These are phyloP conservation scores for Amaranthus hypochondriacus DNA, from an alignment of 148 eudicot genomes.

Conservation along the genomic window DNA sequence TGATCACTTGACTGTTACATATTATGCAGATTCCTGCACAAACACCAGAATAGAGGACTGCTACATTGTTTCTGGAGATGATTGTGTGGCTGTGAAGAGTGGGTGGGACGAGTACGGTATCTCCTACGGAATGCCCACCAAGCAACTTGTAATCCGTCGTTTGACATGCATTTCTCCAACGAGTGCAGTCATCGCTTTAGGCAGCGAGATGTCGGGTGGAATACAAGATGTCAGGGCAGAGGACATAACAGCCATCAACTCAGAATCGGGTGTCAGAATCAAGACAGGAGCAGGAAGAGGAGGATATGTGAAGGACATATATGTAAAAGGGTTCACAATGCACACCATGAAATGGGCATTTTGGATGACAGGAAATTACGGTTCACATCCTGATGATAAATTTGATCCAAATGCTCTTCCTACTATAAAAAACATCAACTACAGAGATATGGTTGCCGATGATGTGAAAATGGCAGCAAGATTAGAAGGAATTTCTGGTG, in stretches of 20 bases:
- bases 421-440: slow-evolving; percentile 62
- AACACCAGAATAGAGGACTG: slow-evolving; percentile 80
- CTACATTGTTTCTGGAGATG: slow-evolving; percentile 94
- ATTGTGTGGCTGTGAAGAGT: slow-evolving; percentile 89
- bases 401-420: slow-evolving; percentile 79
- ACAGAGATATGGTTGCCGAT: slow-evolving; percentile 72
- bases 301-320: slow-evolving; percentile 76
- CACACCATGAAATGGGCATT: slow-evolving; percentile 88
- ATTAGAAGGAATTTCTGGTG: slow-evolving; percentile 69
- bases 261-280: slow-evolving; percentile 85
- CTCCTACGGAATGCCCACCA: slow-evolving; percentile 79
- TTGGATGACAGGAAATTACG: slow-evolving; percentile 94
- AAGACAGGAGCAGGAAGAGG: slow-evolving; percentile 84
- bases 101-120: slow-evolving; percentile 98
- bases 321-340: slow-evolving; percentile 66
- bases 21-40: slow-evolving; percentile 71
- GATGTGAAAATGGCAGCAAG: slow-evolving; percentile 73
- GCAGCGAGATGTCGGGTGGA: slow-evolving; percentile 98
- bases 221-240: slow-evolving; percentile 88
- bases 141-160: slow-evolving; percentile 63
- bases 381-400: slow-evolving; percentile 72
- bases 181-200: slow-evolving; percentile 83
- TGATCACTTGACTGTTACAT: not conserved
- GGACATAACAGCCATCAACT: slow-evolving; percentile 67
- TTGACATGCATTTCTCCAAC: slow-evolving; percentile 89